Evolutionary conservation across 2,329 filamentous ascomycete genomes (phyloP).

Genomic region (Fusarium sp.): DNA sequence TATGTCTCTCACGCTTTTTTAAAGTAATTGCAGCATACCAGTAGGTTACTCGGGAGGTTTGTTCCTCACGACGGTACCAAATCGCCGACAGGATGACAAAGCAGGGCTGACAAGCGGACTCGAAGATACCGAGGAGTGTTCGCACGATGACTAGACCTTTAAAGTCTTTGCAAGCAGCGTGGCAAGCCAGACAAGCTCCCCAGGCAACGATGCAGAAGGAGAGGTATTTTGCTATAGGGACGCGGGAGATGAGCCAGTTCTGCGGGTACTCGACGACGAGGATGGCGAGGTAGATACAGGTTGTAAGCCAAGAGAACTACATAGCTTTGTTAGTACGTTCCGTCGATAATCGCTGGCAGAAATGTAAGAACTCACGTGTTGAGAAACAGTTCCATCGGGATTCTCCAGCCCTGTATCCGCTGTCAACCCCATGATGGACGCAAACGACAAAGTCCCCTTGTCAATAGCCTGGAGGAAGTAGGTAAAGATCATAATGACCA

Average conservation of each 20-base stretch:
- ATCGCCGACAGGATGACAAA: conserved; percentile 76
- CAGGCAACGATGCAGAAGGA: conserved; percentile 73
- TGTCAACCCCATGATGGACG: conserved; percentile 72
- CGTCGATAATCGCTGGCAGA: fast-evolving
- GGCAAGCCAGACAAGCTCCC: conserved; percentile 69
- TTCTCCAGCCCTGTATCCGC: conserved; percentile 62
- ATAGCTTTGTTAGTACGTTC: neutral
- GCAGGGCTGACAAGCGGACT: conserved; percentile 75
- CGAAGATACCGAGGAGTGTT: conserved; percentile 77
- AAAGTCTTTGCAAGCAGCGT: conserved; percentile 72
- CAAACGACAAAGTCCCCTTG: conserved; percentile 75
- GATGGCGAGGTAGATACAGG: conserved; percentile 80
- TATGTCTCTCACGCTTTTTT: no score
- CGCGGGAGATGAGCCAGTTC: conserved; percentile 69
- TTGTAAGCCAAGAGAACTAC: conserved; percentile 71
- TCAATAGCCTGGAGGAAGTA: conserved; percentile 80
- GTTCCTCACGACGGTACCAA: conserved; percentile 79
- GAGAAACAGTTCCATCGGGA: conserved; percentile 47
- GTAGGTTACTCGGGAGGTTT: conserved; percentile 74
- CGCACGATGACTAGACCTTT: conserved; percentile 69
- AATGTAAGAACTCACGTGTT: conserved; percentile 26
- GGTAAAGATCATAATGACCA: conserved; percentile 78
- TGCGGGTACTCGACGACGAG: conserved; percentile 79
- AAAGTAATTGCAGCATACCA: conserved; percentile 61
- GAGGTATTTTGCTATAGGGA: conserved; percentile 77